Evolutionary conservation across 371 early-diverging fungal genomes (phyloP).

Genomic region (Capniomyces stellatus): DNA sequence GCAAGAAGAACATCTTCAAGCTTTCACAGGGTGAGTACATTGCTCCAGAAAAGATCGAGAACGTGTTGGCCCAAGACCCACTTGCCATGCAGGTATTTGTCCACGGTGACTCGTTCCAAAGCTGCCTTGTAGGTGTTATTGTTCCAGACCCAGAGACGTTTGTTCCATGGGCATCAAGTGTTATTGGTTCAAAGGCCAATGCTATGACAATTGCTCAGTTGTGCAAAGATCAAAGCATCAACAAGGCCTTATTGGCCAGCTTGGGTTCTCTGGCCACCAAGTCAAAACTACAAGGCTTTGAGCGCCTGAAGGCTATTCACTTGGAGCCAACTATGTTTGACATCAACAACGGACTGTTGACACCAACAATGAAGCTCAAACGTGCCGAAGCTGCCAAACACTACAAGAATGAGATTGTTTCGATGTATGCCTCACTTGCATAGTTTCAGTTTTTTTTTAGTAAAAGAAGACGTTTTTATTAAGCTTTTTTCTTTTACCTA

Average conservation of each 20-base stretch:
- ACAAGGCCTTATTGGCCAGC: not conserved
- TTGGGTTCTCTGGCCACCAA: not conserved
- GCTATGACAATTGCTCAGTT: conserved; percentile 3
- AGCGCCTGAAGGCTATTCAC: conserved; percentile 53
- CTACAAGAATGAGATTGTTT: conserved; percentile 36
- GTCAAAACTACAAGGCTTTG: conserved; percentile 29
- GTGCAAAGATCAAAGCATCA: not conserved
- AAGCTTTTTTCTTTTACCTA: no score
- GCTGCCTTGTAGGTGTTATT: conserved; percentile 56
- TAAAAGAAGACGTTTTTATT: no score
- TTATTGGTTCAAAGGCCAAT: conserved; percentile 6
- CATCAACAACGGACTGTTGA: conserved; percentile 64
- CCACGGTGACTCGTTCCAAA: conserved; percentile 71
- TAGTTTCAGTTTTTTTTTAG: no score
- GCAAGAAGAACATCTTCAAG: conserved; percentile 98
- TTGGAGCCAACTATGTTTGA: conserved; percentile 56
- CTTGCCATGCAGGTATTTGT: conserved; percentile 62
- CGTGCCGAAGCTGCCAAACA: conserved; percentile 45
- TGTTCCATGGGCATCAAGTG: conserved; percentile 22
- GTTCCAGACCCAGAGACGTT: conserved; percentile 47
- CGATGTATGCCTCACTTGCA: conserved; percentile 31
- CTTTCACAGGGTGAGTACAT: conserved; percentile 94
- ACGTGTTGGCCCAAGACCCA: conserved; percentile 44
- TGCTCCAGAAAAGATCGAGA: conserved; percentile 94
- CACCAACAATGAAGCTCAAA: conserved; percentile 64